Percentiles rank a stretch among this genome's conserved stretches.
These are phyloP conservation scores for Rosa multiflora DNA, from an alignment of 306 rosid genomes.

Conservation along the genomic window DNA sequence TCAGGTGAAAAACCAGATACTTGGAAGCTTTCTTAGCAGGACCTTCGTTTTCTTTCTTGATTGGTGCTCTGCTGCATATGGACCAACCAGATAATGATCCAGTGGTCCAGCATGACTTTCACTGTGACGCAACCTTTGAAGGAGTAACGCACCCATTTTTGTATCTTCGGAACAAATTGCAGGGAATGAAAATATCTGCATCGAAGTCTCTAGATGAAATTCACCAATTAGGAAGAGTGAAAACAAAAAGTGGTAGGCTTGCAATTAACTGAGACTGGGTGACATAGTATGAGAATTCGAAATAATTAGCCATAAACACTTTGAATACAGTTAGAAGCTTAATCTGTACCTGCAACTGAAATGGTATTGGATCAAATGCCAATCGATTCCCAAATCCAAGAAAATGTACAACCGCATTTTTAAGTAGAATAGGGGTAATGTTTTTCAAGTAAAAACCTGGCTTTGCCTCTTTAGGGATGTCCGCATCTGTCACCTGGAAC, in stretches of 20 bases:
- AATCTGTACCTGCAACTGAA: constrained; percentile 75
- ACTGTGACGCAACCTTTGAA: constrained; percentile 73
- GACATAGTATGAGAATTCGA: constrained; percentile 10
- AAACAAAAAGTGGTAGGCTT: constrained; percentile 27
- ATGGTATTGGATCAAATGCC: constrained; percentile 91
- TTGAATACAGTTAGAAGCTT: constrained; percentile 19
- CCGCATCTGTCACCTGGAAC: constrained; percentile 81
- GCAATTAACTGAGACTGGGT: constrained; percentile 15
- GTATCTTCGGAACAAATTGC: constrained; percentile 91
- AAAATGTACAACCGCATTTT: constrained; percentile 79
- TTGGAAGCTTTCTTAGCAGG: constrained; percentile 61
- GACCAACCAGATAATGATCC: constrained; percentile 71
- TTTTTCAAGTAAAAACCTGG: constrained; percentile 79
- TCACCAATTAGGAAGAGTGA: constrained; percentile 72
- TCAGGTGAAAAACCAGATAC: constrained; percentile 89
- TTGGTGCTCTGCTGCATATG: constrained; percentile 51
- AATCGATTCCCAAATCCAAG: constrained; percentile 94
- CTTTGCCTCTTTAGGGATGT: constrained; percentile 86
- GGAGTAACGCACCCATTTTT: constrained; percentile 86
- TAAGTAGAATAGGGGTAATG: constrained; percentile 74
- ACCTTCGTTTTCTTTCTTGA: constrained; percentile 34
- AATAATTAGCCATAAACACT: constrained; percentile 12
- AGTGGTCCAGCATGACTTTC: constrained; percentile 56
- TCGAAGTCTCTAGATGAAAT: constrained; percentile 97
- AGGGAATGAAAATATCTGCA: constrained; percentile 98